These are phyloP conservation scores for Aspergillus haitiensis DNA, from an alignment of 495 filamentous ascomycete genomes.

Conservation along the genomic window DNA sequence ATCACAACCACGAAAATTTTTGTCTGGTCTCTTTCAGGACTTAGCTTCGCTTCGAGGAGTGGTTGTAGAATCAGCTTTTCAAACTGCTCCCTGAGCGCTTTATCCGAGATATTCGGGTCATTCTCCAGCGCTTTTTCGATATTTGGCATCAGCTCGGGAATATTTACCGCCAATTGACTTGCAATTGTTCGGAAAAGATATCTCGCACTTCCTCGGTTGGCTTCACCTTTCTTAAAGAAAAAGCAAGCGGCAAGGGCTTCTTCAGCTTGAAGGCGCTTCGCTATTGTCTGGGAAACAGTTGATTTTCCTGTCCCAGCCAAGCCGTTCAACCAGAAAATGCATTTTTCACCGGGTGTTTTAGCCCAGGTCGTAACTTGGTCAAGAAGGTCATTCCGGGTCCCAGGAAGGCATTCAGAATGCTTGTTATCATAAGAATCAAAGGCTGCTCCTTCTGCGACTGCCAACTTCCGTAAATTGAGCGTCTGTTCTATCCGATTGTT, in stretches of 20 bases:
- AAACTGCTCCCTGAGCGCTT: neutral
- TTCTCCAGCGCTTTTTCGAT: neutral
- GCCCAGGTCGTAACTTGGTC: neutral
- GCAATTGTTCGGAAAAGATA: neutral
- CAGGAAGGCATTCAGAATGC: neutral
- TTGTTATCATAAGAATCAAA: slow-evolving; percentile 2
- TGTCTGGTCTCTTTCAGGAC: neutral
- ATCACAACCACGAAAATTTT: slow-evolving; percentile 1
- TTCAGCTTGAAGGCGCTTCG: neutral
- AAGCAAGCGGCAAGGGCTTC: neutral
- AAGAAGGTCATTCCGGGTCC: slow-evolving; percentile 2
- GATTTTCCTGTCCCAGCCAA: slow-evolving; percentile 4
- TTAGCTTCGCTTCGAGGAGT: neutral
- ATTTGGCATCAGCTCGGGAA: neutral
- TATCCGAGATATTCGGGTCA: slow-evolving; percentile 1
- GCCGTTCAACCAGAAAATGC: slow-evolving; percentile 3
- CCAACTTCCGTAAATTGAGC: neutral
- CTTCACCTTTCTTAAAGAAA: slow-evolving; percentile 3
- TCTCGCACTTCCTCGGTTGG: neutral
- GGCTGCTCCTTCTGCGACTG: neutral
- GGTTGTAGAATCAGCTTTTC: neutral
- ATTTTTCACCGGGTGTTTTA: neutral
- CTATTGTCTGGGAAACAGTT: neutral
- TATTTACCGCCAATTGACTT: neutral
- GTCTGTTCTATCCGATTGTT: neutral